phyloP scores from a whole-genome alignment of 202 grass and related monocot genomes.

The Musa balbisiana region DNA sequence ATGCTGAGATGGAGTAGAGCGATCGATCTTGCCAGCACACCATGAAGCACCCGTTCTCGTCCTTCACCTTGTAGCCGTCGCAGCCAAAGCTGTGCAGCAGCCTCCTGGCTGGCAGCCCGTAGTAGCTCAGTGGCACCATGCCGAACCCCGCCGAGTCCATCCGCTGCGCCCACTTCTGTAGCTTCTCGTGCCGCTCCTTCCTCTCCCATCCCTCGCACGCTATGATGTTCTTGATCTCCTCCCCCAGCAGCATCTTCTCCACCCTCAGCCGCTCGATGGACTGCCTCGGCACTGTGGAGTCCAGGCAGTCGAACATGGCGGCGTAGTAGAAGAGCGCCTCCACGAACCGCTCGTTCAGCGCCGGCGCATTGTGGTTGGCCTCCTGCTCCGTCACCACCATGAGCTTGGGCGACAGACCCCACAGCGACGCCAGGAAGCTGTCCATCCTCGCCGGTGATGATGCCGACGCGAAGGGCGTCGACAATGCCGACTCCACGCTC shows the following conservation, averaged over 20 bases:
- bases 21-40: conserved; percentile 81
- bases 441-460: conserved; percentile 30
- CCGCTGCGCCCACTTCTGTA: conserved; percentile 49
- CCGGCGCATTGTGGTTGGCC: conserved; percentile 60
- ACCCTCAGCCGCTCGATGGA: conserved; percentile 66
- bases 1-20: conserved; percentile 70
- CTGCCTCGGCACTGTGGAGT: conserved; percentile 42
- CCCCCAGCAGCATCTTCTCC: conserved; percentile 56
- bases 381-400: conserved; percentile 73
- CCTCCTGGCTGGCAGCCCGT: conserved; percentile 47
- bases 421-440: conserved; percentile 49
- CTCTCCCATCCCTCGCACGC: conserved; percentile 63
- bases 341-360: conserved; percentile 61
- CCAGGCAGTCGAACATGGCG: conserved; percentile 79
- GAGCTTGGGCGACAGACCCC: conserved; percentile 60
- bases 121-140: conserved; percentile 46
- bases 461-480: conserved; percentile 14
- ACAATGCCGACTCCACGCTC: conserved; percentile 45
- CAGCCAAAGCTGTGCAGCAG: conserved; percentile 53
- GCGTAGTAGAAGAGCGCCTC: conserved; percentile 89
- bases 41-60: conserved; percentile 58
- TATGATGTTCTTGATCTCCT: conserved; percentile 84
- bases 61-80: conserved; percentile 58
- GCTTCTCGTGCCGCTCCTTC: conserved; percentile 64
- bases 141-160: conserved; percentile 57